Evolutionary conservation across 228 moss, liverwort and hornwort genomes (phyloP).

Genomic region (Sphagnum fallax): DNA sequence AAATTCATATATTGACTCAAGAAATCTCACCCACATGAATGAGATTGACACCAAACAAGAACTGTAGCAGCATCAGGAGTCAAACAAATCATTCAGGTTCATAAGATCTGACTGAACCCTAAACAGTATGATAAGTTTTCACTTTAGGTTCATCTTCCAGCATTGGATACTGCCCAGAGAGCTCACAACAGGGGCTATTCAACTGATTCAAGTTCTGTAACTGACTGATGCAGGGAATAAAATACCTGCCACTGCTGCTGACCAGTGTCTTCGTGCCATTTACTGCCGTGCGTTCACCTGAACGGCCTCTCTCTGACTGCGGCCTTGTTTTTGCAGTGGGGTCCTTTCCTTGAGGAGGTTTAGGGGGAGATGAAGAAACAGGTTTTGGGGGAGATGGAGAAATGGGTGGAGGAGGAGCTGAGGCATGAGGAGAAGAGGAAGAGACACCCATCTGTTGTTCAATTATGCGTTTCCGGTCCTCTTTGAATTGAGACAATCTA

Average conservation of each 20-base stretch:
- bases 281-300: slow-evolving; percentile 24
- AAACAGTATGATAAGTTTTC: too few relatives aligned
- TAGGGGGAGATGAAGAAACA: slow-evolving; percentile 12
- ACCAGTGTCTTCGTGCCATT: slow-evolving; percentile 32
- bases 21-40: too few relatives aligned
- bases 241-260: slow-evolving; percentile 25
- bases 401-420: slow-evolving; percentile 11
- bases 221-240: not conserved
- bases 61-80: too few relatives aligned
- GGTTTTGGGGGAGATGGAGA: slow-evolving; percentile 9
- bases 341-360: slow-evolving; percentile 1
- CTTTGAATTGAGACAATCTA: slow-evolving; percentile 40
- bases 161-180: too few relatives aligned
- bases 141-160: too few relatives aligned
- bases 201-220: too few relatives aligned
- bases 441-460: slow-evolving; percentile 48
- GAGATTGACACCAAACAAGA: too few relatives aligned
- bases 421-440: slow-evolving; percentile 5
- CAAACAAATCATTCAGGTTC: too few relatives aligned
- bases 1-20: too few relatives aligned
- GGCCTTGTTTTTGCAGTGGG: not conserved
- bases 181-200: too few relatives aligned
- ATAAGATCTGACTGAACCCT: too few relatives aligned
- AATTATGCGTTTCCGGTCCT: slow-evolving; percentile 64
- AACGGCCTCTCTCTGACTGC: slow-evolving; percentile 24